Evolutionary conservation across 177 flowering plant genomes (phyloP).

Genomic region (Tripterygium wilfordii): DNA sequence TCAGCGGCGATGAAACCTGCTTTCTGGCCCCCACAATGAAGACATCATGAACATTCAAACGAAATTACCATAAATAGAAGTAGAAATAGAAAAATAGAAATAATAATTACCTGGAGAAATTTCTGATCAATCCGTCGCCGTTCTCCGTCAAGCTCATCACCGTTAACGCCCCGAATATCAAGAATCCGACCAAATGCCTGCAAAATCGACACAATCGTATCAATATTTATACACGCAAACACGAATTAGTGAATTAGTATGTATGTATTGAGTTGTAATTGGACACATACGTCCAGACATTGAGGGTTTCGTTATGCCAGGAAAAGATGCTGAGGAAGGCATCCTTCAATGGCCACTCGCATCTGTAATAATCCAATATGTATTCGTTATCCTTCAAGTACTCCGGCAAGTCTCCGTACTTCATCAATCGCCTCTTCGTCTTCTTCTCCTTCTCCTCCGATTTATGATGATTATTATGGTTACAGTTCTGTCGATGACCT

Average conservation of each 20-base stretch:
- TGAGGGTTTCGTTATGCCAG: slow-evolving; percentile 87
- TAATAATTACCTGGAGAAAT: slow-evolving; percentile 50
- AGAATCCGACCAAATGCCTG: slow-evolving; percentile 88
- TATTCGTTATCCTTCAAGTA: slow-evolving; percentile 86
- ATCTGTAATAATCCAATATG: slow-evolving; percentile 65
- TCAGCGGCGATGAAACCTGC: no score
- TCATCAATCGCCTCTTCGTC: slow-evolving; percentile 75
- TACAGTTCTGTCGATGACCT: no score
- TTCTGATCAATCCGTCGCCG: slow-evolving; percentile 27
- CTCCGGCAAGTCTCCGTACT: slow-evolving; percentile 71
- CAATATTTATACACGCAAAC: no score
- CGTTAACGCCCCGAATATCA: slow-evolving; percentile 54
- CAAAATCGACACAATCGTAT: no score
- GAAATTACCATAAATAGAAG: no score
- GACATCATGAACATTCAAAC: no score
- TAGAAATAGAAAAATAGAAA: no score
- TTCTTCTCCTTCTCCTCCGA: slow-evolving; percentile 66
- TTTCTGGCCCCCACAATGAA: no score
- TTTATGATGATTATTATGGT: no score
- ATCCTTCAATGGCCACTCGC: slow-evolving; percentile 88
- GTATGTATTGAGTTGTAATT: no score
- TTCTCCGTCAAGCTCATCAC: slow-evolving; percentile 47
- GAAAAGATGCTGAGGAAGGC: slow-evolving; percentile 71
- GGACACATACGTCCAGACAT: slow-evolving; percentile 96
- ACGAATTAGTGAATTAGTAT: no score